Base-by-base conservation (phyloP, 768 basidiomycete genomes). In the Fibroporia radiculosa region DNA sequence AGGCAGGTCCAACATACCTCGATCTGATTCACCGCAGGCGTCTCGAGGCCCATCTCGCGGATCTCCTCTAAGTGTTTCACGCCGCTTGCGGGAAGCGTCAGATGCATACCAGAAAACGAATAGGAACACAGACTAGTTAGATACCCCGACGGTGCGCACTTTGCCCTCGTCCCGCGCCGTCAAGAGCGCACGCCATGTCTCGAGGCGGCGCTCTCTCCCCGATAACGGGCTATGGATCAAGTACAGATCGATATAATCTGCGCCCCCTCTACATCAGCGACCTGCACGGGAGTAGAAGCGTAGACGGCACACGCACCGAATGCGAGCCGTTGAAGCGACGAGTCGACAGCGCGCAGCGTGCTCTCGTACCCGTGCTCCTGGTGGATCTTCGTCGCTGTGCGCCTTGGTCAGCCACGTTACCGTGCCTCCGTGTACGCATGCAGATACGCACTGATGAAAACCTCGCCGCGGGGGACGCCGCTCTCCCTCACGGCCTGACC, bases 1-100 rank as follows among this genome's bases (percentile, higher is more conserved):
- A 33, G 2, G 23, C 14, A 31, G 18, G 23, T 1, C 24, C 4
- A 22, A 52, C 66, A 26, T 56, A 78, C 87, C 74, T 91, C 87
- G 46, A 91, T 75, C 59, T 92, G 89, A 56, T 92, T 90, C 40
- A 92, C 80, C 4, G 78, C 63, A 12, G 89, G 89, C 53, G 72
- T 64, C 47, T 77, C 76, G 35, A 76, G 67, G 2, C 83, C 82
- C 0, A 77, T 78, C 7, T 64, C 62, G 46, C 64, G 70, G 41
- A 91, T 82, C 62, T 91, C 86, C 52, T 89, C 77, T 3, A 91
- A 66, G 53, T 91, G 88, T 35, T 77, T 74, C 26, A 84, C 56
- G 18, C 73, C 74, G 52, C 87, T 90, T 33, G 28, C 16, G 7
- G 24, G 19, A 6, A 18, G 19, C 3, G 13, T 6, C 7, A 6